Percentiles rank a stretch among this genome's conserved stretches.
Evolutionary conservation across 495 filamentous ascomycete species (phyloP).

Genomic region (Daldinia decipiens): DNA sequence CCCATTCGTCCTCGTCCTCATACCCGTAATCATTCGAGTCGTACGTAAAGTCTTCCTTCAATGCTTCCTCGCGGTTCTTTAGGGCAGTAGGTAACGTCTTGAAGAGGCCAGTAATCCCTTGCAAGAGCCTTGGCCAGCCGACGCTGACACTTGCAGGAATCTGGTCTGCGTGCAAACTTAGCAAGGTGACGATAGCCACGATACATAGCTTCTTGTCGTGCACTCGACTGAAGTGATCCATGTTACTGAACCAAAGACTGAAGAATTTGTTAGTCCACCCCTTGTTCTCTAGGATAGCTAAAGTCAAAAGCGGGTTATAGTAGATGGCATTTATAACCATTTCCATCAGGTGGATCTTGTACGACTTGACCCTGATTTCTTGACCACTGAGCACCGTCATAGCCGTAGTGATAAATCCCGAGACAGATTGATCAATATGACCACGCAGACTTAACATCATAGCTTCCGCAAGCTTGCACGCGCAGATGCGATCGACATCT

Average conservation of each 20-base stretch:
- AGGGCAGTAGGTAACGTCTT: constrained; percentile 87
- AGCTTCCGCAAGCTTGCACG: constrained; percentile 98
- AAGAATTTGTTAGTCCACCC: constrained; percentile 99
- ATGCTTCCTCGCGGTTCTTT: constrained; percentile 91
- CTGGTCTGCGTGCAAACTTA: constrained; percentile 78
- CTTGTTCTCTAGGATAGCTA: constrained; percentile 87
- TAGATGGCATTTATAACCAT: constrained; percentile 99
- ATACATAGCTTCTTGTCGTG: constrained; percentile 99
- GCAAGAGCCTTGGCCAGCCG: constrained; percentile 94
- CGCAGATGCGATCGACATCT: constrained; percentile 95
- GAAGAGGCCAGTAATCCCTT: constrained; percentile 89
- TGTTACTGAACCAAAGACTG: constrained; percentile 95
- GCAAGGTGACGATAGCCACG: constrained; percentile 85
- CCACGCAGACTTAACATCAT: constrained; percentile 95
- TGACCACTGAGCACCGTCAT: constrained; percentile 79
- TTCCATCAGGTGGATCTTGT: constrained; percentile 96
- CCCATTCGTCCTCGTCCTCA: constrained; percentile 81
- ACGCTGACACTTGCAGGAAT: constrained; percentile 90
- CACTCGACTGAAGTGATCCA: constrained; percentile 90
- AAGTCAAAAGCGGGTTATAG: constrained; percentile 86
- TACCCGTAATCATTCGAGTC: constrained; percentile 74
- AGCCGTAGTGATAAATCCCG: constrained; percentile 85
- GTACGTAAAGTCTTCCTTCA: constrained; percentile 85
- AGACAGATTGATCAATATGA: constrained; percentile 85
- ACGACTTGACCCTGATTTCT: constrained; percentile 85